Evolutionary conservation across 1,139 yeast species (phyloP), one percentile per base, ranked within the genome.

Genomic region (Pichia inconspicua): DNA sequence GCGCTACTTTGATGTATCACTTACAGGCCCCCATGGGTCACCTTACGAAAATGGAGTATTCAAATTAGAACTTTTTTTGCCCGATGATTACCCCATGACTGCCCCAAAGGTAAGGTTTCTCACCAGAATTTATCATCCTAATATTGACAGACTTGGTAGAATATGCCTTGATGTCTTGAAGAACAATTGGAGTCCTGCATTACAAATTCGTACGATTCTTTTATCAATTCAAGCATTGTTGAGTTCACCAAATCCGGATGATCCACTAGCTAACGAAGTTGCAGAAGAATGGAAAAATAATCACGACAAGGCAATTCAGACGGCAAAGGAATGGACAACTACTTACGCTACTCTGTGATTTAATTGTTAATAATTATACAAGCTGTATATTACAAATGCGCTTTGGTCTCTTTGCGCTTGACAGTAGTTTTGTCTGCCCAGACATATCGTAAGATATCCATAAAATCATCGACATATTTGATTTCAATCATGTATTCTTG

Each of bases 171-270:
- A 92, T 66, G 97, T 92, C 42, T 74, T 92, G 64, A 92, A 92
- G 68, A 86, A 77, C 49, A 81, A 81, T 67, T 92, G 98, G 98
- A 85, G 96, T n/a, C 98, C 98, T 9, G 98, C 98, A 0, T 73
- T 90, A 53, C 97, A 92, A 65, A 92, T 92, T 56, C 77, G 97
- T 65, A 94, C 98, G n/a, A 85, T 92, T 39, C 71, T 92, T 56
- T 73, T 94, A 51, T 86, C 96, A 17, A 85, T 92, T 53, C 98
- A 94, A 67, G 97, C 98, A 0, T 71, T 92, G 50, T 71, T 92
- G 48, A 96, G 96, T 1, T 90, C 96, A 4, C 98, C 99, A 10
- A 94, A 92, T 61, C 98, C 99, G 2, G 96, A 92, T 65, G 99
- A 92, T 67, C 99, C 98, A 1, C 74, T 94, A 55, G 97, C 97